Conservation (phyloP, 768 basidiomycete species). For the Suillus plorans region DNA sequence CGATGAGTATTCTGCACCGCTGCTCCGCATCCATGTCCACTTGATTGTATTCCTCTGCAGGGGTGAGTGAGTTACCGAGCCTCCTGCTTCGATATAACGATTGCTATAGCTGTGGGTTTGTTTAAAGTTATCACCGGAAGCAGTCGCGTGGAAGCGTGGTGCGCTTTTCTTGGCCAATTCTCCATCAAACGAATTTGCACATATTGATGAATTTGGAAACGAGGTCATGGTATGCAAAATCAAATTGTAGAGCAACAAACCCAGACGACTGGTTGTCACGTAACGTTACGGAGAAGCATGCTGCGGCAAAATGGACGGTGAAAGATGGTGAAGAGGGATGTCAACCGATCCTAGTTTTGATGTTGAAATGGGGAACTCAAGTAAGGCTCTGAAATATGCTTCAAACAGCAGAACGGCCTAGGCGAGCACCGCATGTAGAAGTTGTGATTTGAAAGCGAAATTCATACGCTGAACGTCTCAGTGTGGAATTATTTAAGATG, state of each 20-base stretch:
- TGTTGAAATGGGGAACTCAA: not conserved
- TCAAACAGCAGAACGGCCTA: slow-evolving; percentile 33
- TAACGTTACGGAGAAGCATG: not conserved
- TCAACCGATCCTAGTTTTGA: slow-evolving; percentile 3
- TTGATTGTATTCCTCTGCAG: not conserved
- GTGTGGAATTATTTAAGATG: slow-evolving; percentile 27
- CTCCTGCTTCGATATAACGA: not conserved
- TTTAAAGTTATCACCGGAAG: not conserved
- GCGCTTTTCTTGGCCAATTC: slow-evolving; percentile 15
- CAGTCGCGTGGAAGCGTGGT: slow-evolving; percentile 14
- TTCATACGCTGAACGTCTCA: slow-evolving; percentile 35
- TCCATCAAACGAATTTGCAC: slow-evolving; percentile 10
- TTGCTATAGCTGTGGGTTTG: not conserved
- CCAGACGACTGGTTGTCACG: not conserved
- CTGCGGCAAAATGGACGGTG: not conserved
- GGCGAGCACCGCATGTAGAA: slow-evolving; percentile 35
- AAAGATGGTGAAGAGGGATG: not conserved
- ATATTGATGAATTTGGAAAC: slow-evolving; percentile 13
- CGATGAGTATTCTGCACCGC: not conserved
- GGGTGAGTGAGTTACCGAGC: not conserved
- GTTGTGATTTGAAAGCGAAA: slow-evolving; percentile 22
- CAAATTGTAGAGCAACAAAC: too few species aligned
- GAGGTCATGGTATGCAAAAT: not conserved
- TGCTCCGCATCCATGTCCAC: not conserved
- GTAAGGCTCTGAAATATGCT: slow-evolving; percentile 31